These are phyloP conservation scores for Cyclaneusma minus DNA, from an alignment of 2,329 filamentous ascomycete species.

Conservation along the genomic window DNA sequence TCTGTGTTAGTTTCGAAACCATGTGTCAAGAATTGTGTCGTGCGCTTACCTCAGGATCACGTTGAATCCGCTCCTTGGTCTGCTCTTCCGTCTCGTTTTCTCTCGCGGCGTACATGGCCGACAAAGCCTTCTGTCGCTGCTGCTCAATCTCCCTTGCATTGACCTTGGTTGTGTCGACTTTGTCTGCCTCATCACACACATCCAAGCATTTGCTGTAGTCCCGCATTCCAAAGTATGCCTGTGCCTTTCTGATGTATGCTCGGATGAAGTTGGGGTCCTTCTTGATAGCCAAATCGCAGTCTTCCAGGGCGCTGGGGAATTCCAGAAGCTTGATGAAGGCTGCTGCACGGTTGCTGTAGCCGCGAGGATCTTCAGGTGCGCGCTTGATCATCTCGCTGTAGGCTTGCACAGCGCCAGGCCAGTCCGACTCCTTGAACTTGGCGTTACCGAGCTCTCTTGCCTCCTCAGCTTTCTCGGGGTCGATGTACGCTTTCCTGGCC, in stretches of 20 bases:
- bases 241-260: slow-evolving; percentile 91
- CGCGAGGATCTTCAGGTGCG: slow-evolving; percentile 78
- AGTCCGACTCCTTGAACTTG: slow-evolving; percentile 94
- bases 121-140: slow-evolving; percentile 83
- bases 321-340: slow-evolving; percentile 94
- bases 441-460: slow-evolving; percentile 87
- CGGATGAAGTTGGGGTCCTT: slow-evolving; percentile 85
- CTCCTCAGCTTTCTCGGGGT: slow-evolving; percentile 85
- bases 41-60: slow-evolving; percentile 68
- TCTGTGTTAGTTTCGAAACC: not conserved
- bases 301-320: slow-evolving; percentile 83
- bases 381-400: slow-evolving; percentile 97
- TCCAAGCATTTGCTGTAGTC: slow-evolving; percentile 94
- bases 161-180: slow-evolving; percentile 60
- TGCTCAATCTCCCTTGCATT: slow-evolving; percentile 85
- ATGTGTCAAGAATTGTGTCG: not conserved
- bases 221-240: slow-evolving; percentile 93
- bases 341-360: slow-evolving; percentile 93
- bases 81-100: slow-evolving; percentile 95
- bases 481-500: slow-evolving; percentile 68
- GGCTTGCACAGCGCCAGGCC: slow-evolving; percentile 84
- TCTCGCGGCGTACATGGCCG: slow-evolving; percentile 76
- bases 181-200: slow-evolving; percentile 65
- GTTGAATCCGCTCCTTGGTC: slow-evolving; percentile 78
- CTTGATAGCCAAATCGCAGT: slow-evolving; percentile 85